phyloP scores from a whole-genome alignment of 352 stramenopile species.

The Halophytophthora polymorphica region DNA sequence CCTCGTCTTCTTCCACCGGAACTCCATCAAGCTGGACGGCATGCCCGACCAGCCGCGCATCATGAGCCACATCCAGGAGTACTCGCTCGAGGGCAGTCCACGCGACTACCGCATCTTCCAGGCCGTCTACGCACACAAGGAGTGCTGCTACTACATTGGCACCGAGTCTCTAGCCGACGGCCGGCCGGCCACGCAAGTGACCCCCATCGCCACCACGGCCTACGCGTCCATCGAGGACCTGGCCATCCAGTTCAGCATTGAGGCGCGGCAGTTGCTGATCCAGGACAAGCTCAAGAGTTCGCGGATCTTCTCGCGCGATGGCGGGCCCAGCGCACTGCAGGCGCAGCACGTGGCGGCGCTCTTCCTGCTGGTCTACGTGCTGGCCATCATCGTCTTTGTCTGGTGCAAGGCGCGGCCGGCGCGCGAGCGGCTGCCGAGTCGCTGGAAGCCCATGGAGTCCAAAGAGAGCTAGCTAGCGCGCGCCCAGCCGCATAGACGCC shows the following conservation, averaged over 20 bases:
- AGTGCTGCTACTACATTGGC: slow-evolving; percentile 87
- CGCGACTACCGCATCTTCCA: slow-evolving; percentile 82
- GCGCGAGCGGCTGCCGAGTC: slow-evolving; percentile 74
- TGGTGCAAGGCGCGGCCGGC: slow-evolving; percentile 71
- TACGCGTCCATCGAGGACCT: slow-evolving; percentile 72
- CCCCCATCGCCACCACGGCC: slow-evolving; percentile 63
- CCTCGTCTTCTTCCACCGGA: slow-evolving; percentile 84
- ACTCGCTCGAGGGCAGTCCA: slow-evolving; percentile 62
- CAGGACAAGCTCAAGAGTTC: slow-evolving; percentile 31
- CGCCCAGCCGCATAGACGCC: too few relatives aligned
- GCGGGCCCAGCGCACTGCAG: slow-evolving; percentile 27
- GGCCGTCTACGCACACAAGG: slow-evolving; percentile 74
- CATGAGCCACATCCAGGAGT: slow-evolving; percentile 84
- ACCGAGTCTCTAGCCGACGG: slow-evolving; percentile 60
- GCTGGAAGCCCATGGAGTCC: slow-evolving; percentile 72
- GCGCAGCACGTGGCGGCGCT: slow-evolving; percentile 67
- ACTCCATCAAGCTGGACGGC: slow-evolving; percentile 82
- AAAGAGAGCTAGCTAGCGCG: slow-evolving; percentile 50
- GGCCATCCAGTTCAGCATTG: slow-evolving; percentile 78
- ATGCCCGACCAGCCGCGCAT: slow-evolving; percentile 61
- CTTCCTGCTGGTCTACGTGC: slow-evolving; percentile 63
- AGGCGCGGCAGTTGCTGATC: slow-evolving; percentile 58
- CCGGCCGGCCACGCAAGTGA: slow-evolving; percentile 67
- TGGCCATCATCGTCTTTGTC: slow-evolving; percentile 68
- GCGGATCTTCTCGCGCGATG: slow-evolving; percentile 22